Evolutionary conservation across 2,329 filamentous ascomycete genomes (phyloP).

Genomic region (Alternaria sp.): DNA sequence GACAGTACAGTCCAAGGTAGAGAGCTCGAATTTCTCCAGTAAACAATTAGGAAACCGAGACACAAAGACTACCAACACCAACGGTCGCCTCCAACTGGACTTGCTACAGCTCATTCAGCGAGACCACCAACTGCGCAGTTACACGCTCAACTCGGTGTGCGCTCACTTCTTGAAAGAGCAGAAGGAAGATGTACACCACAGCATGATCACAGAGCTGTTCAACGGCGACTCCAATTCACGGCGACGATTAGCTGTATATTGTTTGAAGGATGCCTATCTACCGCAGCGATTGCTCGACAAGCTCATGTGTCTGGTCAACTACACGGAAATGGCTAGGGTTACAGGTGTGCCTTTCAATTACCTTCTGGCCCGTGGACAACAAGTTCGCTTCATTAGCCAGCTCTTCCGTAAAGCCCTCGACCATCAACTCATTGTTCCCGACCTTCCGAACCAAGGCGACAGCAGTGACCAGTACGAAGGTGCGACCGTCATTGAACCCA

Average conservation of each 20-base stretch:
- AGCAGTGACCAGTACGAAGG: constrained; percentile 93
- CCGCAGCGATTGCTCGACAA: constrained; percentile 96
- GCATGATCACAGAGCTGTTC: constrained; percentile 98
- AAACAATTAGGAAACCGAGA: constrained; percentile 98
- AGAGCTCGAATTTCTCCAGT: constrained; percentile 87
- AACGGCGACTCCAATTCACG: constrained; percentile 95
- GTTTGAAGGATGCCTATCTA: constrained; percentile 94
- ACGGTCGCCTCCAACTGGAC: constrained; percentile 90
- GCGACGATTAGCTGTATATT: constrained; percentile 90
- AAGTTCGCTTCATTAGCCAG: constrained; percentile 97
- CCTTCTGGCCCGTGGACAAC: constrained; percentile 87
- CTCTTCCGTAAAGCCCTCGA: constrained; percentile 93
- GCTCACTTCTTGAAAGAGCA: constrained; percentile 95
- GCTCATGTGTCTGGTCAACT: constrained; percentile 97
- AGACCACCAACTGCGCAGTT: constrained; percentile 93
- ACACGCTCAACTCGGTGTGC: constrained; percentile 95
- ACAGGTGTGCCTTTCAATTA: constrained; percentile 98
- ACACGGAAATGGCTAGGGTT: constrained; percentile 99
- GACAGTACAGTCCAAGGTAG: constrained; percentile 72
- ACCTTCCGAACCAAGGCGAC: constrained; percentile 70
- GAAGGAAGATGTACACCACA: constrained; percentile 98
- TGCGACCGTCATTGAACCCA: constrained; percentile 96
- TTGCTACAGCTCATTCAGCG: constrained; percentile 92
- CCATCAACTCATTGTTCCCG: constrained; percentile 92
- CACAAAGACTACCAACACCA: constrained; percentile 92